Evolutionary conservation across 1,284 basidiomycete species (phyloP).

Genomic region (Leccinum pachyderme): DNA sequence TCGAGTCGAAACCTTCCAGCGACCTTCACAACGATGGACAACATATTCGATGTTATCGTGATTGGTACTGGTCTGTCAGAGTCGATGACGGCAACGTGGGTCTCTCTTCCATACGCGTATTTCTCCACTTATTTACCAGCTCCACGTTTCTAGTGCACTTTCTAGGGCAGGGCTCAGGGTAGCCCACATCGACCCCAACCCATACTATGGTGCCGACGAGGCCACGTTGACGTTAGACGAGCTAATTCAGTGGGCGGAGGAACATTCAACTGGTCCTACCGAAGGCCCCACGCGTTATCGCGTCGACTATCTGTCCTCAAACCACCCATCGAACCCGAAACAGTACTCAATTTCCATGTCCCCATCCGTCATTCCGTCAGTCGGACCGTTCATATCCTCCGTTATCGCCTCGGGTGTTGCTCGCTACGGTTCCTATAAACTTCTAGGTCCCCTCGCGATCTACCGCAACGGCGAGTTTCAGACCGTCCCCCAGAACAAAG

Average conservation of each 20-base stretch:
- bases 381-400: constrained; percentile 78
- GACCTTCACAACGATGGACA: constrained; percentile 24
- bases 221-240: constrained; percentile 85
- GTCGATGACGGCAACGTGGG: constrained; percentile 89
- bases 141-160: constrained; percentile 59
- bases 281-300: constrained; percentile 34
- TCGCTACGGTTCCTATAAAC: constrained; percentile 86
- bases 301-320: constrained; percentile 43
- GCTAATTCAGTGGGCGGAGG: constrained; percentile 66
- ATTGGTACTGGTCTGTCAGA: constrained; percentile 86
- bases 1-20: neutral
- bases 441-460: constrained; percentile 77
- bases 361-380: constrained; percentile 80
- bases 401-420: constrained; percentile 85
- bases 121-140: constrained; percentile 12
- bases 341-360: constrained; percentile 86
- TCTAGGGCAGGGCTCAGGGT: constrained; percentile 85
- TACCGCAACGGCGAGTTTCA: constrained; percentile 52
- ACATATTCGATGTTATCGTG: constrained; percentile 76
- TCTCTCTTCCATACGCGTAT: constrained; percentile 13
- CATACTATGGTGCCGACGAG: constrained; percentile 84
- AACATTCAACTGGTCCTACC: constrained; percentile 22
- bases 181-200: constrained; percentile 83
- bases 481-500: constrained; percentile 87
- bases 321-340: constrained; percentile 54